Base-by-base conservation (phyloP, 2,329 filamentous ascomycete genomes). In the Fusarium duplospermum region DNA sequence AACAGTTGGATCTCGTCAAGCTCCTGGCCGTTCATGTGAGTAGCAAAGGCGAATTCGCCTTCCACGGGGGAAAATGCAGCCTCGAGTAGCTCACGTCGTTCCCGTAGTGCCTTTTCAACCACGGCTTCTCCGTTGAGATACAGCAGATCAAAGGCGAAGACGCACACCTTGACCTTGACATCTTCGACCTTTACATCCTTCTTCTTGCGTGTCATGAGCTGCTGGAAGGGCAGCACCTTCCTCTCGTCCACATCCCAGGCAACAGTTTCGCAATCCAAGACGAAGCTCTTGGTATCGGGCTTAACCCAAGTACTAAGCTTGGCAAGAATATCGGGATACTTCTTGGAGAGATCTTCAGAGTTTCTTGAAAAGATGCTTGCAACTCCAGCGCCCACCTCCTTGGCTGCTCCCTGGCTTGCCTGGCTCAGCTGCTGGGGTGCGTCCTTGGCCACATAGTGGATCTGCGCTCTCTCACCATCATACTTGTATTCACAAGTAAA, bases 401-500 rank as follows among this genome's bases (percentile, higher is more conserved):
- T 91, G 45, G 91, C 88, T 9, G 90, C 90, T 7, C 89, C 84
- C 13, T 87, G 85, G 1, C 89, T 85, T 38, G 90, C 87, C 56
- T 92, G 89, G 66, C 89, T 89, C 75, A 94, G 92, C 64, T 94
- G 88, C 68, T 93, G 86, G 2, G 90, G 86, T 11, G 93, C 89
- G 71, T 96, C 93, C 71, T 94, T 94, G 6, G 95, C 92, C 35
- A 98, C 94, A 76, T 97, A 99, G 81, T 99, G 96, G 60, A 99
- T 98, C 81, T 99, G 96, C n/a, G 96, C 96, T 80, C 96, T 89
- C 83, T 99, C 96, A 58, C 96, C 96, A 78, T 99, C 96, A 80
- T 99, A 99, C 83, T 99, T 99, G 88, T 97, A 99, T 82, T 99
- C 96, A 84, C 96, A 99, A 1, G 96, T 98, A 79, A 99, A 99